Evolutionary conservation across 805 yeast species (phyloP), one percentile per base, ranked within the genome.

Genomic region (Candida stauntonica): DNA sequence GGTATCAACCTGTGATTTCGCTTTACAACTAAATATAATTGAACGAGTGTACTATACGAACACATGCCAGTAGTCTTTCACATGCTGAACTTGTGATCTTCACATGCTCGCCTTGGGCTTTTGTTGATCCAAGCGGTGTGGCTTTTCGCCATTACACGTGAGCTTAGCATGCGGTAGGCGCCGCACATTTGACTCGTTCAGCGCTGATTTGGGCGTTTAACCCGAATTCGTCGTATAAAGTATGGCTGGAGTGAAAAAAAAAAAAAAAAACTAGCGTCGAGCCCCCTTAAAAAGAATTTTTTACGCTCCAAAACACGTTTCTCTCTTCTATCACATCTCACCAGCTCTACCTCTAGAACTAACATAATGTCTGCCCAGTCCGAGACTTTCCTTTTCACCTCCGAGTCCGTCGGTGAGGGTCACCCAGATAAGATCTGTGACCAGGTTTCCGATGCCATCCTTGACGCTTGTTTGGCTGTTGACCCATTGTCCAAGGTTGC

Each of bases 401-500:
- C 93, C 52, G 94, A 85, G 69, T 84, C 93, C 54, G 94, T 85
- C 54, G 94, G 94, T 74, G 94, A 85, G 70, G 94, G 94, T 62
- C 94, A 85, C 77, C 94, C 94, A 63, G 94, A 85, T 66, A 85
- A 85, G 78, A 85, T 85, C 70, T 94, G 99, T 75, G 99, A 93
- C 72, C 99, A 93, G 77, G 96, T 93, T 54, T 84, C 95, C 41
- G 99, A 93, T 64, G 99, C 99, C 60, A 86, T 93, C 61, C 77
- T 93, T 57, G 99, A 93, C 62, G 99, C 99, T 54, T 91, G 98
- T 77, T 74, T 93, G 58, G 79, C 86, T 41, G 94, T 73, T 55
- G 99, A 93, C 69, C 99, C 99, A 47, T 76, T 86, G 58, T 93
- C 99, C 55, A 93, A 93, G 76, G 99, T 93, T 64, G 99, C 96